Conservation (phyloP, 2,329 filamentous ascomycete genomes). For the Hymenoscyphus scutula region DNA sequence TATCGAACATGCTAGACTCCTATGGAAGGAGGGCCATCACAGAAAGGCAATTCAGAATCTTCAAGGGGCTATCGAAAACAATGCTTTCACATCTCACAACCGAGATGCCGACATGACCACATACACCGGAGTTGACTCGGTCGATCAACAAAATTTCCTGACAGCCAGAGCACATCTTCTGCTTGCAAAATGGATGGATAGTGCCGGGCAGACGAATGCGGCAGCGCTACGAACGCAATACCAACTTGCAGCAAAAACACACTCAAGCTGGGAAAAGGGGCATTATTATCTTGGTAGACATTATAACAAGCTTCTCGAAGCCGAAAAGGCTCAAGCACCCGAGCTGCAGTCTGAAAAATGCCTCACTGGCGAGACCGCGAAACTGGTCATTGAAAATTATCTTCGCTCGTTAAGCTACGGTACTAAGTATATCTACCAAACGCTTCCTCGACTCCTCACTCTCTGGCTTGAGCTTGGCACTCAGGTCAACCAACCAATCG, state of each 20-base stretch:
- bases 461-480: conserved; percentile 91
- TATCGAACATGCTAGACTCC: conserved; percentile 87
- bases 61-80: conserved; percentile 78
- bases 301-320: conserved; percentile 94
- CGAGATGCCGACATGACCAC: conserved; percentile 24
- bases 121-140: conserved; percentile 24
- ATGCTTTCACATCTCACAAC: conserved; percentile 61
- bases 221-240: conserved; percentile 78
- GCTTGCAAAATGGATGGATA: conserved; percentile 94
- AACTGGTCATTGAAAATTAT: conserved; percentile 92
- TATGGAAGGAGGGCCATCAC: conserved; percentile 92
- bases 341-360: conserved; percentile 76
- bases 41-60: conserved; percentile 92
- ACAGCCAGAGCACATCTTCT: conserved; percentile 80
- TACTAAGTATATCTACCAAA: conserved; percentile 95
- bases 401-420: conserved; percentile 82
- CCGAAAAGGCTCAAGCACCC: conserved; percentile 73
- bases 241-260: conserved; percentile 71
- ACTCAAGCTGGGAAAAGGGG: conserved; percentile 84
- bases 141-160: conserved; percentile 54
- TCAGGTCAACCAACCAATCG: conserved; percentile 61
- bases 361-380: conserved; percentile 77
- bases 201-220: conserved; percentile 88
- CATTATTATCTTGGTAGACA: conserved; percentile 96
- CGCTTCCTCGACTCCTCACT: conserved; percentile 84